Percentiles rank a stretch among this genome's conserved stretches.
Conservation (phyloP, 257 asterid species). For the Gentiana dahurica region DNA sequence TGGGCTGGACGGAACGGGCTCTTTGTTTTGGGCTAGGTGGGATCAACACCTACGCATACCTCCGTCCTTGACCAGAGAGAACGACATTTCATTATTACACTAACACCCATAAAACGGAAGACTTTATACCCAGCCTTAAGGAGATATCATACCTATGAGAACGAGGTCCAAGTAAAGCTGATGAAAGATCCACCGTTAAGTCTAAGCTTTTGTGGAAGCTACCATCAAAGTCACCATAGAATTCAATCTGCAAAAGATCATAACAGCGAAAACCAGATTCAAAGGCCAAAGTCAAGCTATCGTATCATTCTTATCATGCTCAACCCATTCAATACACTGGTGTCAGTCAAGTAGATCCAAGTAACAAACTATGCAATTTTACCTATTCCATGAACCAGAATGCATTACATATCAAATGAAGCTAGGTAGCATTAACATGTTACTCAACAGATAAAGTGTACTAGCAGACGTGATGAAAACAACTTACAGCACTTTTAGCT, state of each 20-base stretch:
- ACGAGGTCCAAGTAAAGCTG: slow-evolving; percentile 83
- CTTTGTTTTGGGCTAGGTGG: too few species aligned
- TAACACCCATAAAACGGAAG: too few species aligned
- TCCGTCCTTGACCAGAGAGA: too few species aligned
- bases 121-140: background rate
- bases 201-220: slow-evolving; percentile 90
- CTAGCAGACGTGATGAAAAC: background rate
- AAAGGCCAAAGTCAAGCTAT: too few species aligned
- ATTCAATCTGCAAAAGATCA: slow-evolving; percentile 54
- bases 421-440: background rate
- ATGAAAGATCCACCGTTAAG: slow-evolving; percentile 59
- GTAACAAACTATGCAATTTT: too few species aligned
- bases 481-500: slow-evolving; percentile 83
- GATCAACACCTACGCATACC: too few species aligned
- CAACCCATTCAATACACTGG: too few species aligned
- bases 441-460: background rate
- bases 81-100: too few species aligned
- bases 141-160: slow-evolving; percentile 49
- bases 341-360: too few species aligned
- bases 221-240: slow-evolving; percentile 94
- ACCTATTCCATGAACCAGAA: too few species aligned
- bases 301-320: background rate
- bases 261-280: slow-evolving; percentile 1
- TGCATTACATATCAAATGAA: background rate
- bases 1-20: too few species aligned